Base-by-base conservation (phyloP, 192 early-diverging fungal species). In the Coemansia sp. region DNA sequence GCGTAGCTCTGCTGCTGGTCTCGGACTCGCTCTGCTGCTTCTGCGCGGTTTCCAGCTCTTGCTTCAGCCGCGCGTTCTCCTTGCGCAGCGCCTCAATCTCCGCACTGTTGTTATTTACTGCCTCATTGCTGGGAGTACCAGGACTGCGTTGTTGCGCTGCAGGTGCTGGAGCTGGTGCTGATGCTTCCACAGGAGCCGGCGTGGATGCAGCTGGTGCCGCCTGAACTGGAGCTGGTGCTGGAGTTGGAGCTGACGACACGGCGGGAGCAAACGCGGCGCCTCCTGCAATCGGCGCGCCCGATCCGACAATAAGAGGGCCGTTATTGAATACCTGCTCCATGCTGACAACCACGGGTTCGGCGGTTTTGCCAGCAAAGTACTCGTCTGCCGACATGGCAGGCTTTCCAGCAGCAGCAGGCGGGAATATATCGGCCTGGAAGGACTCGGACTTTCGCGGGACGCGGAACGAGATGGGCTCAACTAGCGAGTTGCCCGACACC, bases 371-470 rank as follows among this genome's bases (percentile, higher is more conserved):
- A 9, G 72, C 84, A 81, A 98, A 96, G 83, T 89, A 99, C 72
- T 97, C 93, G 61, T 95, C 92, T 6, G 92, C 91, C n/a, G 93
- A 89, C 54, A 99, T 71, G 0, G 95, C 85, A 9, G 98, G 86
- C 48, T 91, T 87, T 49, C 92, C 92, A 23, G 93, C 87, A 48
- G 87, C 70, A 10, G 91, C 89, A 32, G 92, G 92, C 45, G 98
- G 97, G 85, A 92, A 99, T 56, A 99, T 85, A 69, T 99, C 98
- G 19, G 89, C 72, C 85, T 98, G 96, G 90, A 99, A 99, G 21
- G 91, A 86, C 83, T 99, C 98, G 37, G 94, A 86, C 92, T 96
- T 85, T 26, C 98, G 83, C 39, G 98, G 98, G 12, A 99, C 96
- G 59, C 89, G 93, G 84, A 99, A 97, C 40, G 93, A 93, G 59